Evolutionary conservation across 163 green algal genomes (phyloP), one percentile per base, ranked within the genome.

Genomic region (Chlorella variabilis): DNA sequence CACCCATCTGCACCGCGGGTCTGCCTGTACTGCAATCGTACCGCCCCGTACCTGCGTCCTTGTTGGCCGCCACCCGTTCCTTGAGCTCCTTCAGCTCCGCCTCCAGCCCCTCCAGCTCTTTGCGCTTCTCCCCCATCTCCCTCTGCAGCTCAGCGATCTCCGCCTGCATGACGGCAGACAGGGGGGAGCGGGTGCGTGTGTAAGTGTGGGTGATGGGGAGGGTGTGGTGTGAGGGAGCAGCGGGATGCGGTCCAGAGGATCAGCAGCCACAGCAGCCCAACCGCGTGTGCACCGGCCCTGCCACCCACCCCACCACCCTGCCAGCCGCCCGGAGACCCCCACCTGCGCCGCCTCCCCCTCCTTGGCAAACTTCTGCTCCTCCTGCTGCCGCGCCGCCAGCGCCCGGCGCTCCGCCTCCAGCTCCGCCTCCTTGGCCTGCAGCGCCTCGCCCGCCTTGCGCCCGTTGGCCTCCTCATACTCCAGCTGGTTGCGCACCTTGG

Each of bases 381-480:
- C 71, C 39, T 33, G 13, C 39, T 73, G 31, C 36, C 81, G 70
- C n/a, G 68, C 62, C 5, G 17, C 56, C 33, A 84, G 73, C 38
- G 69, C 61, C 33, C 31, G 41, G 33, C 70, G 71, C 80, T 85
- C 66, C 42, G 42, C 54, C 51, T 75, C 75, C 70, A 88, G 61
- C 51, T 85, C 73, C n/a, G 54, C n/a, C 42, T 85, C 77, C 73
- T 80, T 75, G 41, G 36, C 41, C 39, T 38, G 41, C 34, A 17
- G 89, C 84, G 27, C 36, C 59, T 0, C 63, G 56, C n/a, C 38
- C 25, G 6, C 36, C 29, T 66, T 67, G 59, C 59, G 23, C 74
- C 85, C 87, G 9, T 67, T 80, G 11, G 45, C 76, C 74, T 83
- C 61, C 89, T 98, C 94, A 71, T 97, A 97, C 25, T 91, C 83